Evolutionary conservation across 2,329 filamentous ascomycete genomes (phyloP), one percentile per base, ranked within the genome.

Genomic region (Diaporthe sp.): DNA sequence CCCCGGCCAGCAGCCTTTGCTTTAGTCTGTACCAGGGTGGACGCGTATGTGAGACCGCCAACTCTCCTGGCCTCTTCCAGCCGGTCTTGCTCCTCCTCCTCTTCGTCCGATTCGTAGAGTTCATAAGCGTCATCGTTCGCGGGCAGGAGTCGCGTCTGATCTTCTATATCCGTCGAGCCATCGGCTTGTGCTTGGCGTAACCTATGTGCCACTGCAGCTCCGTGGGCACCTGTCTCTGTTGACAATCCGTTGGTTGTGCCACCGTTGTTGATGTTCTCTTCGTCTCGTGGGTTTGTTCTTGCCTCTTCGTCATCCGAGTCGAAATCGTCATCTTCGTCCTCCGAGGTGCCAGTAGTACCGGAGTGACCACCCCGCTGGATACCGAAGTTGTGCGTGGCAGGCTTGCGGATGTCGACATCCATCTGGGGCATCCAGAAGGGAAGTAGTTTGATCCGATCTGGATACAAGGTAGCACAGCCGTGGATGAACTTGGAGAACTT

Each of bases 401-500:
- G 95, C 84, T 99, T 99, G 78, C 96, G 94, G 80, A 99, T 99
- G 81, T 99, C 97, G 33, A 97, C 92, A 78, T 97, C 93, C 97
- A 99, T 99, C 85, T 99, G 97, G 1, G 97, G 97, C 88, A 96
- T 94, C 97, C 97, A 99, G 87, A 95, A 99, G 0, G 97, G 97
- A 8, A 99, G 88, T 17, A 99, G 89, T 64, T 98, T 88, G 83
- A 99, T 99, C 72, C 94, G 92, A 58, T 92, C 90, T 0, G 96
- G 96, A 83, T 98, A 97, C 60, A 99, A 86, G 15, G 91, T 94
- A 13, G 96, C 96, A 2, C 93, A 95, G 75, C 97, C 97, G 83
- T 99, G 97, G 74, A 99, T 98, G 83, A 98, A 99, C 85, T 99
- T 99, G 81, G 95, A 98, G 85, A 98, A 99, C 82, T 99, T 99